These are phyloP conservation scores for Aphanomyces stellatus DNA, from an alignment of 352 stramenopile species.

Conservation along the genomic window DNA sequence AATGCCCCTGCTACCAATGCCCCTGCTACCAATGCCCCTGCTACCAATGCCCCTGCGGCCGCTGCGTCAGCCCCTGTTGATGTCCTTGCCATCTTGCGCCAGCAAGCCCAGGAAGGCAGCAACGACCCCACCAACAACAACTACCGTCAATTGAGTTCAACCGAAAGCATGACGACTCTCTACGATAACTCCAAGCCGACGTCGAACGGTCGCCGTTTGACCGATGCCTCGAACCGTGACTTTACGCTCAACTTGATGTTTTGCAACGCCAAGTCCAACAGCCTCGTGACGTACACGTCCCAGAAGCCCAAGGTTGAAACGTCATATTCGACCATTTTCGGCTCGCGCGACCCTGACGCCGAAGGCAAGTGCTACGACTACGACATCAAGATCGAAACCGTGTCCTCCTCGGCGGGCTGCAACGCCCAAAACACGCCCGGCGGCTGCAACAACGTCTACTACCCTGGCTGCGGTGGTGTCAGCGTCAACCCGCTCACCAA, in stretches of 20 bases:
- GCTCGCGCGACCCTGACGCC: neutral
- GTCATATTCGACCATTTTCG: neutral
- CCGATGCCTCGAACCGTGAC: neutral
- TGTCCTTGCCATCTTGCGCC: slow-evolving; percentile 7
- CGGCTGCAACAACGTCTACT: slow-evolving; percentile 57
- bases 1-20: neutral
- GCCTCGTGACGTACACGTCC: slow-evolving; percentile 16
- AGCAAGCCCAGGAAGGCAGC: neutral
- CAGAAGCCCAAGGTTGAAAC: neutral
- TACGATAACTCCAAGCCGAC: neutral
- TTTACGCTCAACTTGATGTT: slow-evolving; percentile 2
- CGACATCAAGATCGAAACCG: slow-evolving; percentile 41
- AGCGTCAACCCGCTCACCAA: slow-evolving; percentile 52
- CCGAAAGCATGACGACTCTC: neutral
- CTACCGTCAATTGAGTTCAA: neutral
- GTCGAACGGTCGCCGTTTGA: neutral
- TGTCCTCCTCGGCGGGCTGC: slow-evolving; percentile 56
- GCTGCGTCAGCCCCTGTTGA: neutral
- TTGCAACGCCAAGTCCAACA: slow-evolving; percentile 15
- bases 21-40: neutral
- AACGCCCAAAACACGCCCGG: slow-evolving; percentile 48
- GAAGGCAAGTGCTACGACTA: slow-evolving; percentile 23
- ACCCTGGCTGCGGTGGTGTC: slow-evolving; percentile 72
- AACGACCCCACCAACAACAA: neutral
- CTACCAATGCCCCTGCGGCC: neutral